These are phyloP conservation scores for Hypoxylon sp. DNA, from an alignment of 2,329 filamentous ascomycete genomes.

Conservation along the genomic window DNA sequence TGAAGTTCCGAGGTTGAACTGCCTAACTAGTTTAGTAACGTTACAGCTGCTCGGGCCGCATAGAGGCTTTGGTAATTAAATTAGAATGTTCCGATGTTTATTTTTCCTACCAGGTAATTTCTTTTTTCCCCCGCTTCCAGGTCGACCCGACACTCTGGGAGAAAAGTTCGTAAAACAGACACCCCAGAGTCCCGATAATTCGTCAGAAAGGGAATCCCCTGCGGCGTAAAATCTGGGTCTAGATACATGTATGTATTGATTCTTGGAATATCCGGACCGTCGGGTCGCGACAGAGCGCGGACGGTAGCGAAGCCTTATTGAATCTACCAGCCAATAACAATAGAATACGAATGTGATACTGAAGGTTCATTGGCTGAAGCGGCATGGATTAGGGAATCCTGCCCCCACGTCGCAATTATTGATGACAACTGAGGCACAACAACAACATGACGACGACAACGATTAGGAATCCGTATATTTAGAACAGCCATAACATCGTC, in stretches of 20 bases:
- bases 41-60: slow-evolving; percentile 13
- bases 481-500: slow-evolving; percentile 2
- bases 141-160: background rate
- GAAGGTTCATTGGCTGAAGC: slow-evolving; percentile 23
- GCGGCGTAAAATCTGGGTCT: slow-evolving; percentile 6
- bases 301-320: slow-evolving; percentile 9
- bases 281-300: slow-evolving; percentile 17
- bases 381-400: slow-evolving; percentile 21
- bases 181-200: slow-evolving; percentile 1
- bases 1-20: background rate
- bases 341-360: background rate
- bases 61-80: slow-evolving; percentile 6
- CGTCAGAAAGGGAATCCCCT: slow-evolving; percentile 1
- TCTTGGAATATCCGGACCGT: slow-evolving; percentile 22
- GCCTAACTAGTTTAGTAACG: slow-evolving; percentile 9
- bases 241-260: slow-evolving; percentile 10
- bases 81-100: slow-evolving; percentile 8
- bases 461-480: slow-evolving; percentile 4
- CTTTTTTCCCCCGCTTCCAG: background rate
- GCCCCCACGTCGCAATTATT: slow-evolving; percentile 36
- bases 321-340: slow-evolving; percentile 26
- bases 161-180: background rate
- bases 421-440: slow-evolving; percentile 15
- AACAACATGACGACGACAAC: slow-evolving; percentile 7
- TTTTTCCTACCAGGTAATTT: slow-evolving; percentile 9